Evolutionary conservation across 1,139 yeast species (phyloP).

Genomic region (Pichia sorboxylosa): DNA sequence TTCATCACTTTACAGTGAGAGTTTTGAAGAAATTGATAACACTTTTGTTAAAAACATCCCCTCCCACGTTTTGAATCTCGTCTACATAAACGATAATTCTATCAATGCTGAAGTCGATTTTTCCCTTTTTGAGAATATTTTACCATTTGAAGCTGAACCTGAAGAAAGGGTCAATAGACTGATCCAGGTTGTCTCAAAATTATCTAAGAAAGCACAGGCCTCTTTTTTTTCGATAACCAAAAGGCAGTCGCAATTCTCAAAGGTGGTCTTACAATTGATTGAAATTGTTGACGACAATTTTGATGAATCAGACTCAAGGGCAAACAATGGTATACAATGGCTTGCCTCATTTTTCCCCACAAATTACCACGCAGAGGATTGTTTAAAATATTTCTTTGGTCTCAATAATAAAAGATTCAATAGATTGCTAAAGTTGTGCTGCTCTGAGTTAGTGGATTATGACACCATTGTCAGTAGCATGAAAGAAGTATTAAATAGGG

Average conservation of each 20-base stretch:
- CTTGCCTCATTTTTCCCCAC: slow-evolving; percentile 43
- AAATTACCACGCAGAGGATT: slow-evolving; percentile 33
- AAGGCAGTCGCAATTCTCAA: slow-evolving; percentile 52
- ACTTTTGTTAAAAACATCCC: slow-evolving; percentile 50
- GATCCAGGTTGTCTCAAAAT: slow-evolving; percentile 33
- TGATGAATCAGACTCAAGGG: slow-evolving; percentile 26
- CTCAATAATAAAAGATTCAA: slow-evolving; percentile 47
- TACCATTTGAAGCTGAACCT: slow-evolving; percentile 39
- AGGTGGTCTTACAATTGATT: slow-evolving; percentile 29
- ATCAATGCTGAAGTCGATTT: slow-evolving; percentile 63
- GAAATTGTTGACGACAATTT: slow-evolving; percentile 25
- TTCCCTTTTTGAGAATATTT: slow-evolving; percentile 44
- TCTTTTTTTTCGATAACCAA: slow-evolving; percentile 60
- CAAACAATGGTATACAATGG: slow-evolving; percentile 57
- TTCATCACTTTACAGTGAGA: slow-evolving; percentile 39
- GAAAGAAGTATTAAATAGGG: slow-evolving; percentile 45
- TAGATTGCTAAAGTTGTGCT: slow-evolving; percentile 43
- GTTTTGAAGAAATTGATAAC: slow-evolving; percentile 18
- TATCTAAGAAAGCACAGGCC: slow-evolving; percentile 48
- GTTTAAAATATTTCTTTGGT: slow-evolving; percentile 40
- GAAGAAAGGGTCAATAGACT: slow-evolving; percentile 41
- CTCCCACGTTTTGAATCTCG: slow-evolving; percentile 48
- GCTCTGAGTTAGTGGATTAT: slow-evolving; percentile 50
- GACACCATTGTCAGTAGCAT: slow-evolving; percentile 47
- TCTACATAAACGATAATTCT: slow-evolving; percentile 62